Conservation (phyloP, 768 basidiomycete species). For the Rhizopogon sp. region DNA sequence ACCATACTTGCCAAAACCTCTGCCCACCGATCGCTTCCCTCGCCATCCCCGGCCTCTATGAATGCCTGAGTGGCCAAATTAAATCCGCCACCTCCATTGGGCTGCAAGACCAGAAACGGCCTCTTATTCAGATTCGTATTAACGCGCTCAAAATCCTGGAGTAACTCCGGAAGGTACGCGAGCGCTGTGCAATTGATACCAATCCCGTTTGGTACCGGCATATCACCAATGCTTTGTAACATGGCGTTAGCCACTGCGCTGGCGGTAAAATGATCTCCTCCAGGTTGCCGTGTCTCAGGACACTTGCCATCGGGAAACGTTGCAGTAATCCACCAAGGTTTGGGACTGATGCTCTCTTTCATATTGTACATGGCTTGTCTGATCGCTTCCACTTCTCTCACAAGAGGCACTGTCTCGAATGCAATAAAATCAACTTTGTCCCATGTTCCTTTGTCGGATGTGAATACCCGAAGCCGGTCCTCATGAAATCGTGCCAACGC, state of each 20-base stretch:
- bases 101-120: slow-evolving; percentile 64
- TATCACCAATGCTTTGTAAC: slow-evolving; percentile 18
- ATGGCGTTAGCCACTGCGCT: slow-evolving; percentile 41
- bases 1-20: slow-evolving; percentile 22
- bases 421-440: slow-evolving; percentile 53
- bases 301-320: slow-evolving; percentile 51
- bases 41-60: slow-evolving; percentile 11
- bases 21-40: slow-evolving; percentile 29
- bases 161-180: slow-evolving; percentile 35
- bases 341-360: slow-evolving; percentile 17
- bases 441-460: slow-evolving; percentile 48
- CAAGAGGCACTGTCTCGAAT: slow-evolving; percentile 75
- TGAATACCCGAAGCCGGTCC: slow-evolving; percentile 52
- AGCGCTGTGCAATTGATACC: slow-evolving; percentile 73
- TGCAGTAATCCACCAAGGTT: slow-evolving; percentile 74
- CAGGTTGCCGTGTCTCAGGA: slow-evolving; percentile 33
- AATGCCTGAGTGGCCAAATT: slow-evolving; percentile 43
- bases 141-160: slow-evolving; percentile 31
- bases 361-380: slow-evolving; percentile 36
- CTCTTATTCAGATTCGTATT: slow-evolving; percentile 6
- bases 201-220: slow-evolving; percentile 44
- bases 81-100: slow-evolving; percentile 62
- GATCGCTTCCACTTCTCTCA: slow-evolving; percentile 62
- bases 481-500: slow-evolving; percentile 61
- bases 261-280: slow-evolving; percentile 22